phyloP scores from a whole-genome alignment of 768 basidiomycete species.

The Phanerodontia chrysosporium region DNA sequence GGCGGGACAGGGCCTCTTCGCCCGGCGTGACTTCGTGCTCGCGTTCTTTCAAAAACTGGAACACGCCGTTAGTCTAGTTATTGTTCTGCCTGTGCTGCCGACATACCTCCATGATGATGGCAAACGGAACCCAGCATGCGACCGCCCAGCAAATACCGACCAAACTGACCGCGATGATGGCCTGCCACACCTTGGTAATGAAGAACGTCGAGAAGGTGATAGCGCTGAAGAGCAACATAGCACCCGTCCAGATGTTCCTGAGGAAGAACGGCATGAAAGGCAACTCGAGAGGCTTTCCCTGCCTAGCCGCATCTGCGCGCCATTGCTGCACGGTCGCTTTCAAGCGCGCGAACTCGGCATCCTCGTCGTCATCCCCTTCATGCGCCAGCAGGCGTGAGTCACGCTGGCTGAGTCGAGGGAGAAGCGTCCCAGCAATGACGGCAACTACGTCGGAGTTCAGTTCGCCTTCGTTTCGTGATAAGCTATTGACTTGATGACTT shows the following conservation, averaged over 20 bases:
- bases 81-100: conserved; percentile 12
- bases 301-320: conserved; percentile 78
- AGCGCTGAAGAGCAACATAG: conserved; percentile 73
- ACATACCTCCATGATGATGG: conserved; percentile 91
- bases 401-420: conserved; percentile 79
- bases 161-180: conserved; percentile 75
- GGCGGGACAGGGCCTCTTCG: conserved; percentile 7
- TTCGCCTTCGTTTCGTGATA: not conserved
- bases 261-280: conserved; percentile 90
- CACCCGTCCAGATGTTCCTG: conserved; percentile 91
- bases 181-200: conserved; percentile 76
- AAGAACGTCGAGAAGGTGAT: conserved; percentile 86
- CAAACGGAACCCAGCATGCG: conserved; percentile 97
- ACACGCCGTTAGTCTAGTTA: not conserved
- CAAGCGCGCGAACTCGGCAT: conserved; percentile 69
- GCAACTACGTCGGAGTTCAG: conserved; percentile 53
- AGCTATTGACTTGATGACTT: conserved; percentile 20
- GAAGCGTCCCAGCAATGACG: conserved; percentile 72
- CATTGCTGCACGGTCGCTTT: conserved; percentile 70
- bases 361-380: conserved; percentile 66
- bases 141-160: conserved; percentile 96
- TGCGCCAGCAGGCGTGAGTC: conserved; percentile 76
- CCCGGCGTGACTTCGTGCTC: conserved; percentile 19
- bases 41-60: conserved; percentile 27
- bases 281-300: conserved; percentile 70